Percentiles rank a stretch among this genome's conserved stretches.
These are phyloP conservation scores for Geotrichum siamense DNA, from an alignment of 1,139 yeast species.

Conservation along the genomic window DNA sequence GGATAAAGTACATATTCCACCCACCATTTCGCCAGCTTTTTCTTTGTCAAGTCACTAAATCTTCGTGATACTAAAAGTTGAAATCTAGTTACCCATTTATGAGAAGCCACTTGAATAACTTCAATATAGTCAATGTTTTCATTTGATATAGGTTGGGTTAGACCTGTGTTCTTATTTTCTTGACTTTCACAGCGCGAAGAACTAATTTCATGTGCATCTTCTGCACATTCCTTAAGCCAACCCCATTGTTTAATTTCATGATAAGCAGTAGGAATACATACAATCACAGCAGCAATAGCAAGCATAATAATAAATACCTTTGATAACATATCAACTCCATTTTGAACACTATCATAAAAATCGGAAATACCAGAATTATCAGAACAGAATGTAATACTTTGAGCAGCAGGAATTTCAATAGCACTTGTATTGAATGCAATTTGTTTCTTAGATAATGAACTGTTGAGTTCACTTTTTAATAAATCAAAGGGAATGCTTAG, in stretches of 20 bases:
- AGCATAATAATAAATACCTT: slow-evolving; percentile 40
- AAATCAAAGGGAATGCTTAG: slow-evolving; percentile 49
- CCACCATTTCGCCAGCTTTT: slow-evolving; percentile 31
- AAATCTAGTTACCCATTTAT: slow-evolving; percentile 14
- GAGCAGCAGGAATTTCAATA: slow-evolving; percentile 16
- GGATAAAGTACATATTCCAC: slow-evolving; percentile 29
- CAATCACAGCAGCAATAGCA: slow-evolving; percentile 36
- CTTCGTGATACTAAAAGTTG: slow-evolving; percentile 13
- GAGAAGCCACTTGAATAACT: slow-evolving; percentile 13
- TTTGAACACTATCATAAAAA: slow-evolving; percentile 33
- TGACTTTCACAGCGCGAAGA: not conserved
- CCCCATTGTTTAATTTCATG: slow-evolving; percentile 48
- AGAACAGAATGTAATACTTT: slow-evolving; percentile 23
- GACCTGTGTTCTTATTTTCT: not conserved
- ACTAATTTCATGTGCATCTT: slow-evolving; percentile 21
- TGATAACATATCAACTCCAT: slow-evolving; percentile 34
- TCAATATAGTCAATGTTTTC: slow-evolving; percentile 14
- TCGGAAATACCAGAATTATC: slow-evolving; percentile 23
- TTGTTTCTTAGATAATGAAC: slow-evolving; percentile 12
- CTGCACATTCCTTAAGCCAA: slow-evolving; percentile 32
- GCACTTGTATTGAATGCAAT: slow-evolving; percentile 20
- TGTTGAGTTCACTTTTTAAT: slow-evolving; percentile 40
- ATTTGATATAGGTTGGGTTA: slow-evolving; percentile 8
- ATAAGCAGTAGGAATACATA: slow-evolving; percentile 40
- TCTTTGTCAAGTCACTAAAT: slow-evolving; percentile 13